These are phyloP conservation scores for Aspergillus proliferans DNA, from an alignment of 2,329 filamentous ascomycete genomes.

Conservation along the genomic window DNA sequence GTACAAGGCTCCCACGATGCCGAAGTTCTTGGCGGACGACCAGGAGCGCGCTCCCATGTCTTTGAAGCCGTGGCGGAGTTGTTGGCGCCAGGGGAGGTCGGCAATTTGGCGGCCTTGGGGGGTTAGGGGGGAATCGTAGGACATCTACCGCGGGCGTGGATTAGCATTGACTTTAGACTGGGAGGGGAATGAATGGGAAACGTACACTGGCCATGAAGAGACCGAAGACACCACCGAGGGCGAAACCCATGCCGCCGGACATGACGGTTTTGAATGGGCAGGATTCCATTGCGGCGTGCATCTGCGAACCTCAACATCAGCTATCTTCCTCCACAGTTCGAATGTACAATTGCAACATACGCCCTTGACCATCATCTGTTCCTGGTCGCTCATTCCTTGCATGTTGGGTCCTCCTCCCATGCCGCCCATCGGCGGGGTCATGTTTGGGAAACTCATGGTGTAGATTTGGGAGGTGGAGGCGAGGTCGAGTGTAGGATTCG, in stretches of 20 bases:
- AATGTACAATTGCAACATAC: slow-evolving; percentile 20
- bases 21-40: slow-evolving; percentile 88
- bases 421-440: slow-evolving; percentile 24
- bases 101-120: slow-evolving; percentile 49
- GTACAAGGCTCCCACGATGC: slow-evolving; percentile 85
- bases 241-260: slow-evolving; percentile 89
- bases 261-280: slow-evolving; percentile 84
- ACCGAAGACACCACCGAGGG: slow-evolving; percentile 86
- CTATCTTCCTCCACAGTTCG: background rate
- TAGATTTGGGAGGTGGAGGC: background rate
- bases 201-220: slow-evolving; percentile 91
- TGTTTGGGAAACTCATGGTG: slow-evolving; percentile 33
- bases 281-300: slow-evolving; percentile 82
- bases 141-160: slow-evolving; percentile 60
- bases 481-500: background rate
- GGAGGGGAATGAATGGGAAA: background rate
- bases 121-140: slow-evolving; percentile 87
- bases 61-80: slow-evolving; percentile 78
- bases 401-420: slow-evolving; percentile 17
- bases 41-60: slow-evolving; percentile 87
- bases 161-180: background rate
- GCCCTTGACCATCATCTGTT: slow-evolving; percentile 44
- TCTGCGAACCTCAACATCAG: slow-evolving; percentile 43
- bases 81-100: slow-evolving; percentile 71
- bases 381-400: slow-evolving; percentile 42